Evolutionary conservation across 495 filamentous ascomycete species (phyloP).

Genomic region (Melanomma pulvis-pyrius): DNA sequence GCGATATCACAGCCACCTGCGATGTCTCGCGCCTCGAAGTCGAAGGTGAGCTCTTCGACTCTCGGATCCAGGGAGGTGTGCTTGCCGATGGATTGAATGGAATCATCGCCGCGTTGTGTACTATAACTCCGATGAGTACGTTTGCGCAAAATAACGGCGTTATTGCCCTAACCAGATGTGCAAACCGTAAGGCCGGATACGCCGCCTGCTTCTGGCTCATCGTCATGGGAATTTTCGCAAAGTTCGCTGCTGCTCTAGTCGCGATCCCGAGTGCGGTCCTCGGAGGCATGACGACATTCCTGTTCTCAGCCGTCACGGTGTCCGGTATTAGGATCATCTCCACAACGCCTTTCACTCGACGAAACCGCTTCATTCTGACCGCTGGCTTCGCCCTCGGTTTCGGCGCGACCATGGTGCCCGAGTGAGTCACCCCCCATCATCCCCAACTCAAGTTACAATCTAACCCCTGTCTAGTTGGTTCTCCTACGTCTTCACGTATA

Average conservation of each 20-base stretch:
- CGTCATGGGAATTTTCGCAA: conserved; percentile 87
- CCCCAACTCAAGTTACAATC: not conserved
- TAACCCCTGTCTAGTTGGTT: conserved; percentile 42
- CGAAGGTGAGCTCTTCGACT: conserved; percentile 78
- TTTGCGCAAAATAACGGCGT: conserved; percentile 92
- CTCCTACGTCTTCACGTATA: conserved; percentile 71
- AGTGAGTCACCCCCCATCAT: conserved; percentile 44
- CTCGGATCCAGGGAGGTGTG: conserved; percentile 86
- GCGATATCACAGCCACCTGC: conserved; percentile 73
- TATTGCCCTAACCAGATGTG: conserved; percentile 85
- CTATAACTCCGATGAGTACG: conserved; percentile 81
- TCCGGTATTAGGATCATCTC: conserved; percentile 85
- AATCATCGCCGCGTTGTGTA: conserved; percentile 76
- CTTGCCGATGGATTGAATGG: conserved; percentile 85
- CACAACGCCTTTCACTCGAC: conserved; percentile 75
- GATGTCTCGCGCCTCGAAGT: conserved; percentile 86
- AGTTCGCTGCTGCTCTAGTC: conserved; percentile 87
- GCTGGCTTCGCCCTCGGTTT: conserved; percentile 76
- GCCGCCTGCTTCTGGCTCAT: conserved; percentile 77
- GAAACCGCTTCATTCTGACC: conserved; percentile 87
- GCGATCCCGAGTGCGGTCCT: conserved; percentile 79
- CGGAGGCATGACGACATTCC: conserved; percentile 92
- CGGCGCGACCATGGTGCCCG: conserved; percentile 79
- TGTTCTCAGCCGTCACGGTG: conserved; percentile 82
- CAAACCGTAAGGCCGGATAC: conserved; percentile 85